Evolutionary conservation across 345 rosid genomes (phyloP), one percentile per base, ranked within the genome.

Genomic region (Eucalyptus curtisii): DNA sequence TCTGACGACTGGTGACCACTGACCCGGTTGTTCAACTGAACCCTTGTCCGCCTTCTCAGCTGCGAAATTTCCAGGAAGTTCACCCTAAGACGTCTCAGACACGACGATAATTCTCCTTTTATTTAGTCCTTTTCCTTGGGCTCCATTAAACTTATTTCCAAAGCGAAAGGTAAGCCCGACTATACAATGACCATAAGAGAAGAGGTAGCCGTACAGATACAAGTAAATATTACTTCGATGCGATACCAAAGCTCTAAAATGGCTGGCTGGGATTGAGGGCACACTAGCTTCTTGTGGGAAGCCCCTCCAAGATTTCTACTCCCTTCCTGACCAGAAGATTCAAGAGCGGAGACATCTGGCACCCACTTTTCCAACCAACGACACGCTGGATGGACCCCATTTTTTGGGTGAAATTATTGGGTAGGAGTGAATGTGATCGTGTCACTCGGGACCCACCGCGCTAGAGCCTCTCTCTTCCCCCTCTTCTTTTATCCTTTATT

Each of bases 201-300:
- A 13, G 33, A 5, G 4, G 4, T 3, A 30, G 37, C 71, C 68
- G 68, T 25, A 6, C 31, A 27, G 31, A 27, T 27, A 6, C 6
- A 10, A 57, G 33, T 61, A 12, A 10, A 61, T 61, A 25, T 27
- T 24, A 4, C 27, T 61, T 13, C 3, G 80, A 68, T 16, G 40
- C 81, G 45, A 33, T 27, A 37, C 82, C 45, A 71, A 19, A 30
- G 27, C 82, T 71, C 7, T 71, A 1, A 71, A 71, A 71, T 0
- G 82, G 45, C 82, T 37, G 82, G 82, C 27, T 19, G 45, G 45
- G 45, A 71, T 1, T 20, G 45, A 37, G 82, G 27, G 2, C 45
- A 1, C 1, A 40, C 0, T 37, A 10, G 82, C 13, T 71, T 33
- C 8, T 71, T 0, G 0, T 0, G 81, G 81, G 81, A 71, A 71